A percentile compares a stretch with the other conserved stretches of the same genome.
These are phyloP conservation scores for Gossypium australe DNA, from an alignment of 345 rosid species.

Conservation along the genomic window DNA sequence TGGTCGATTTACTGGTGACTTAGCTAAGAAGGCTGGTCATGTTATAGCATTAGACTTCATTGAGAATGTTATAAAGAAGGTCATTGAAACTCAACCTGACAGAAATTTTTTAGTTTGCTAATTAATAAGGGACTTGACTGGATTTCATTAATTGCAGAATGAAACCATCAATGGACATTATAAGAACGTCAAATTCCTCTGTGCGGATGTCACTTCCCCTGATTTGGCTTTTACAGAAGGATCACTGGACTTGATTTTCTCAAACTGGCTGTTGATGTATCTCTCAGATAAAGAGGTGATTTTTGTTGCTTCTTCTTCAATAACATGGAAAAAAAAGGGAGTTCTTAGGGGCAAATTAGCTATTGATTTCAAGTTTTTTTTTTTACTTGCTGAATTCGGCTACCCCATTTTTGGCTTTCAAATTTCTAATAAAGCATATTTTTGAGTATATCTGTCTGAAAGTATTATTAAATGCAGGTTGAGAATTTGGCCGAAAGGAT, in stretches of 20 bases:
- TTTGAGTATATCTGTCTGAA: background rate
- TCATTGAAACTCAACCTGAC: slow-evolving; percentile 9
- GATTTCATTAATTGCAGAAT: slow-evolving; percentile 44
- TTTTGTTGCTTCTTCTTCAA: background rate
- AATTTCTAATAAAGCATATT: background rate
- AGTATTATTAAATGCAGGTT: slow-evolving; percentile 39
- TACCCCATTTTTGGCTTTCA: background rate
- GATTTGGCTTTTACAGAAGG: slow-evolving; percentile 52
- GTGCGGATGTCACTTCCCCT: slow-evolving; percentile 87
- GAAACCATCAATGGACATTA: slow-evolving; percentile 64
- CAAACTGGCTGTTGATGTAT: slow-evolving; percentile 98
- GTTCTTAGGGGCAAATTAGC: too few species aligned
- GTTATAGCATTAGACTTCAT: slow-evolving; percentile 86
- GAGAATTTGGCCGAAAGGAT: slow-evolving; percentile 71
- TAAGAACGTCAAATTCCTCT: slow-evolving; percentile 75
- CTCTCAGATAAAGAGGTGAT: slow-evolving; percentile 87
- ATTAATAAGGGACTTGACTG: background rate
- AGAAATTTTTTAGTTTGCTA: background rate
- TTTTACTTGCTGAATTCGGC: background rate
- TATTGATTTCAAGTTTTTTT: too few species aligned
- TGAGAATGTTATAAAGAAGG: slow-evolving; percentile 86
- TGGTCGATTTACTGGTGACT: slow-evolving; percentile 87
- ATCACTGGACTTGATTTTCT: slow-evolving; percentile 79
- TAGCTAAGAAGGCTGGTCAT: slow-evolving; percentile 75
- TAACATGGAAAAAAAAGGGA: too few species aligned